phyloP scores from a whole-genome alignment of 2,329 filamentous ascomycete species.

The Botryotinia calthae region DNA sequence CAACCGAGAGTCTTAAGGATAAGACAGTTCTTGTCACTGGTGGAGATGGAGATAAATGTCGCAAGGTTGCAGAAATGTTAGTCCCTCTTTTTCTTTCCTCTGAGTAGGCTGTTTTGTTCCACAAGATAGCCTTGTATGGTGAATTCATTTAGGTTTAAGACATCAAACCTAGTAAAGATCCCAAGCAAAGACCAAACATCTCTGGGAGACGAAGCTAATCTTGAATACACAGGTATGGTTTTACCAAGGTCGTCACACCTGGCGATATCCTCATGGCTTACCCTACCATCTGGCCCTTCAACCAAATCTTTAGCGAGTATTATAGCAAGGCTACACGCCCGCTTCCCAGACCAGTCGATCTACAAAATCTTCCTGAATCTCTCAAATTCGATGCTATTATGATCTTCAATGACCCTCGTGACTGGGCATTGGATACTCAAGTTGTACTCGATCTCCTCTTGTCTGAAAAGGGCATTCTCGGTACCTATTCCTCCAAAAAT shows the following conservation, averaged over 20 bases:
- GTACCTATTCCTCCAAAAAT: slow-evolving; percentile 75
- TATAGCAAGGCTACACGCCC: slow-evolving; percentile 58
- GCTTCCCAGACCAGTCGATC: slow-evolving; percentile 50
- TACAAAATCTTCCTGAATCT: slow-evolving; percentile 44
- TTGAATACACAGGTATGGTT: slow-evolving; percentile 57
- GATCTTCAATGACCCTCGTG: slow-evolving; percentile 92
- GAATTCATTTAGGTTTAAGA: background rate
- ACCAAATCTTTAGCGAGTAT: slow-evolving; percentile 59
- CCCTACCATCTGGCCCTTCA: slow-evolving; percentile 81
- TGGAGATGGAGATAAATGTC: slow-evolving; percentile 42
- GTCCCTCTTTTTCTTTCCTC: slow-evolving; percentile 33
- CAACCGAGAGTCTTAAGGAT: slow-evolving; percentile 51
- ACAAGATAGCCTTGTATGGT: background rate
- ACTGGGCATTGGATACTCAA: slow-evolving; percentile 90
- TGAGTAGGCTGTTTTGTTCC: background rate
- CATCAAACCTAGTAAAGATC: background rate
- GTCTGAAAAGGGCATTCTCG: slow-evolving; percentile 73
- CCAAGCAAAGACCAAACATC: background rate
- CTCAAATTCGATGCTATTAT: slow-evolving; percentile 87
- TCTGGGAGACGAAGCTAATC: slow-evolving; percentile 18
- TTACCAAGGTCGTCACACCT: slow-evolving; percentile 78
- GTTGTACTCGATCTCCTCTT: slow-evolving; percentile 81
- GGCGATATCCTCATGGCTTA: slow-evolving; percentile 75
- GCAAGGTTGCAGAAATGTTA: slow-evolving; percentile 61
- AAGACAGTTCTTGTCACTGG: slow-evolving; percentile 75